Base-by-base conservation (phyloP, 2,329 filamentous ascomycete species). In the Ilyonectria robusta region DNA sequence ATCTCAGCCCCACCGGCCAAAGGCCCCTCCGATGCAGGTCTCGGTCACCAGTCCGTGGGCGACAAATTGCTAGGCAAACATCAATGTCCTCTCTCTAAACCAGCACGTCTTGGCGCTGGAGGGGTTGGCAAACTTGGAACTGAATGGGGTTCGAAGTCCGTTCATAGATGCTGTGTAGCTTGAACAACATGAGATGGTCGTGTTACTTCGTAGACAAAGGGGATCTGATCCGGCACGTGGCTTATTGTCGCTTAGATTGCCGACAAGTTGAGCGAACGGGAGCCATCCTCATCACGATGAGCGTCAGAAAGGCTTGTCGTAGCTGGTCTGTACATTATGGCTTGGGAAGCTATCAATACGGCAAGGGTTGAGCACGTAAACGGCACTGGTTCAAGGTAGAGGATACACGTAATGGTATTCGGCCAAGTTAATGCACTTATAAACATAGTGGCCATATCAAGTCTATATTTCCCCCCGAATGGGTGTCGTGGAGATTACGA, bases 131-230 rank as follows among this genome's bases (percentile, higher is more conserved):
- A 19, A 8, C 50, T 13, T 21, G 29, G 13, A 15, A 10, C 19
- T 33, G 29, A 53, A 53, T 53, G 21, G 10, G 50, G 50, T n/a
- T 53, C 31, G 50, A 53, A 53, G 50, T 35, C 50, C 50, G 50
- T n/a, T 53, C 40, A 31, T n/a, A 35, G 29, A 35, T 21, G 50
- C n/a, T 13, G 29, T 53, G 50, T 19, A 4, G 29, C 50, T 53
- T 31, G 50, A 53, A 11, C 6, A 31, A 9, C 15, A 51, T 51
- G 48, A 33, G 29, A 51, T 33, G 29, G 48, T 15, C 48, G 48
- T 26, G 26, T 51, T 31, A 17, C 40, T n/a, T n/a, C 15, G 40
- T n/a, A 42, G 26, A 51, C 17, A 17, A 15, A n/a, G 17, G 26
- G 29, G 15, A 33, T 51, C 48, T 51, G 26, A 51, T 33, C 48